These are phyloP conservation scores for Pelargonium nanum DNA, from an alignment of 345 rosid species.

Conservation along the genomic window DNA sequence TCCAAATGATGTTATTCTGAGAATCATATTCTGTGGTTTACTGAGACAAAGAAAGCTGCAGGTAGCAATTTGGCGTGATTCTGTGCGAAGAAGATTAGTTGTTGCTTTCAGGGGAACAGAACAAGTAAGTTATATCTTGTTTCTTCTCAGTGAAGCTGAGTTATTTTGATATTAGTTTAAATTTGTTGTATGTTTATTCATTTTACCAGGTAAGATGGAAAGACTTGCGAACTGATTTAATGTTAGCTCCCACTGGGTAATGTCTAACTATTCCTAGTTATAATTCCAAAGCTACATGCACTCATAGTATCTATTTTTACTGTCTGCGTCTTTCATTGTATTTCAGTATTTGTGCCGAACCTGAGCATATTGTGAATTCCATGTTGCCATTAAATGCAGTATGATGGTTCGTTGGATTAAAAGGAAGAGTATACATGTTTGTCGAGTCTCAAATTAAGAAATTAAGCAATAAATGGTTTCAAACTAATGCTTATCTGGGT, in stretches of 20 bases:
- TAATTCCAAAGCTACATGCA: slow-evolving; percentile 2
- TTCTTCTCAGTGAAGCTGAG: slow-evolving; percentile 5
- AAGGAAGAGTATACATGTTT: no score
- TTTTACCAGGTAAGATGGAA: slow-evolving; percentile 75
- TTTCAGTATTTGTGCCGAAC: background rate
- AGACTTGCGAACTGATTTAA: slow-evolving; percentile 86
- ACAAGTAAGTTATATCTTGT: slow-evolving; percentile 47
- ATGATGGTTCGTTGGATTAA: background rate
- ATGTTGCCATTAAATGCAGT: background rate
- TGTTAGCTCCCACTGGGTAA: slow-evolving; percentile 86
- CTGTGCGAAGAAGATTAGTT: slow-evolving; percentile 60
- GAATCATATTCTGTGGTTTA: slow-evolving; percentile 12
- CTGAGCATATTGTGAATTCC: background rate
- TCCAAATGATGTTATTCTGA: background rate
- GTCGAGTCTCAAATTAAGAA: no score
- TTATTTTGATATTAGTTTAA: slow-evolving; percentile 10
- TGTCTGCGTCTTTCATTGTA: background rate
- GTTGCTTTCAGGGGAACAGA: slow-evolving; percentile 97
- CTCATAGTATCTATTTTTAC: background rate
- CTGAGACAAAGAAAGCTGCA: slow-evolving; percentile 25
- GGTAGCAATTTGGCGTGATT: slow-evolving; percentile 98
- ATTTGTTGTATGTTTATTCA: slow-evolving; percentile 10
- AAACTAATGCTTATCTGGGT: background rate
- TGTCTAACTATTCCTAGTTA: slow-evolving; percentile 13
- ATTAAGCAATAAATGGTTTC: background rate